phyloP scores from a whole-genome alignment of 805 yeast genomes.

The Cyberlindnera lachancei region DNA sequence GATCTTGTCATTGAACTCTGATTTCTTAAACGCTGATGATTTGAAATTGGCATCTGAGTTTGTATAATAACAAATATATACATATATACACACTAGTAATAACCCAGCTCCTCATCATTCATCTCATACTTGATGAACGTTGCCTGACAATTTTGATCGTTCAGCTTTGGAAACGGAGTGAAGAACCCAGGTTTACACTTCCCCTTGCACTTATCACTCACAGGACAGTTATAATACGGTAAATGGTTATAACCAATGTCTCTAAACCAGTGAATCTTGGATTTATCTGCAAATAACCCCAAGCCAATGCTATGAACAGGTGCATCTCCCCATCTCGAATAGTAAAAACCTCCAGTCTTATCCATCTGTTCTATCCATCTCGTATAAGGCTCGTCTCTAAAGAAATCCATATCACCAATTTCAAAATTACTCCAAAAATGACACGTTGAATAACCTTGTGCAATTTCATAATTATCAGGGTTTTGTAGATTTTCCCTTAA shows the following conservation, averaged over 20 bases:
- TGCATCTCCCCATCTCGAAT: slow-evolving; percentile 93
- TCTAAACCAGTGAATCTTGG: slow-evolving; percentile 76
- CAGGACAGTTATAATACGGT: slow-evolving; percentile 76
- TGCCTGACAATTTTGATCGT: slow-evolving; percentile 68
- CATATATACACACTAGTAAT: too few species aligned
- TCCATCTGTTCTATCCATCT: slow-evolving; percentile 61
- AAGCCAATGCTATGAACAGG: slow-evolving; percentile 81
- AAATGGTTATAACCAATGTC: slow-evolving; percentile 73
- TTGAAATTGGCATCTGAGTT: slow-evolving; percentile 30
- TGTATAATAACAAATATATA: too few species aligned
- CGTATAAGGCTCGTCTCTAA: slow-evolving; percentile 57
- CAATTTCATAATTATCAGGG: slow-evolving; percentile 36
- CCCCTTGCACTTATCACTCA: slow-evolving; percentile 37
- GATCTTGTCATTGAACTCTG: slow-evolving; percentile 42
- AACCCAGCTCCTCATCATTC: slow-evolving; percentile 23
- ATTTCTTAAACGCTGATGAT: slow-evolving; percentile 62
- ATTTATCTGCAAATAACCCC: slow-evolving; percentile 61
- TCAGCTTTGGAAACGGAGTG: slow-evolving; percentile 40
- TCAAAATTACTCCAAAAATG: slow-evolving; percentile 93
- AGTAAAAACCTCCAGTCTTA: slow-evolving; percentile 70
- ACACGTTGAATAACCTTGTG: slow-evolving; percentile 50
- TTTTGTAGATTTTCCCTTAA: slow-evolving; percentile 48
- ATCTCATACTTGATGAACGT: slow-evolving; percentile 53
- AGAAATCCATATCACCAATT: slow-evolving; percentile 78
- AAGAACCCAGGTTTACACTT: slow-evolving; percentile 52